Percentiles rank a stretch among this genome's conserved stretches.
Evolutionary conservation across 1,139 yeast species (phyloP).

Genomic region (Geotrichum phurueaensis): DNA sequence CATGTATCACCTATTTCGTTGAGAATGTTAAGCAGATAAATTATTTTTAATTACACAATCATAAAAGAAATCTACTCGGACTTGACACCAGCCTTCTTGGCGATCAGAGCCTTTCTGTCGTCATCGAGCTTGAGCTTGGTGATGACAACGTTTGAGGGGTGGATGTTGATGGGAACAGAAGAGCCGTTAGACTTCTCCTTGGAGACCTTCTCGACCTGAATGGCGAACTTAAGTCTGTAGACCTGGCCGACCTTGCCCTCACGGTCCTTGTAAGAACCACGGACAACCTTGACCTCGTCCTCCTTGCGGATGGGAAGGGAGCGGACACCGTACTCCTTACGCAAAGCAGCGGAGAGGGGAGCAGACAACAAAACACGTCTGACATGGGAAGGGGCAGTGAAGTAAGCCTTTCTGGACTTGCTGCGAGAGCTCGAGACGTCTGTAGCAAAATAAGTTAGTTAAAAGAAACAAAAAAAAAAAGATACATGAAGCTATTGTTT

Average conservation of each 20-base stretch:
- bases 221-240: slow-evolving; percentile 97
- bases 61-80: slow-evolving; percentile 45
- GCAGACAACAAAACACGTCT: slow-evolving; percentile 97
- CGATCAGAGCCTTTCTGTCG: slow-evolving; percentile 97
- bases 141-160: slow-evolving; percentile 98
- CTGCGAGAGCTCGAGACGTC: slow-evolving; percentile 99
- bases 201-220: slow-evolving; percentile 96
- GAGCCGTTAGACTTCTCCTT: slow-evolving; percentile 99
- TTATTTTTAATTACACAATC: neutral
- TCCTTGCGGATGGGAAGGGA: slow-evolving; percentile 98
- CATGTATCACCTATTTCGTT: neutral
- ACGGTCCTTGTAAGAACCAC: slow-evolving; percentile 99
- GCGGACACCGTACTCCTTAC: slow-evolving; percentile 94
- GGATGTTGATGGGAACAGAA: slow-evolving; percentile 93
- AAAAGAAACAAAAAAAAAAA: neutral
- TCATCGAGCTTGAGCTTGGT: slow-evolving; percentile 97
- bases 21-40: neutral
- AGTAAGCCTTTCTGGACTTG: slow-evolving; percentile 99
- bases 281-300: slow-evolving; percentile 90
- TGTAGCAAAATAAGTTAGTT: slow-evolving; percentile 9
- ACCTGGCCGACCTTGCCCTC: slow-evolving; percentile 98
- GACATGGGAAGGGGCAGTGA: slow-evolving; percentile 93
- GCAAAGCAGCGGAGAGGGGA: slow-evolving; percentile 98
- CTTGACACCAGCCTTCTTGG: slow-evolving; percentile 81
- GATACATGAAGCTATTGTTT: neutral